Conservation (phyloP, 73 alveolate genomes). For the Urostyla sp. region DNA sequence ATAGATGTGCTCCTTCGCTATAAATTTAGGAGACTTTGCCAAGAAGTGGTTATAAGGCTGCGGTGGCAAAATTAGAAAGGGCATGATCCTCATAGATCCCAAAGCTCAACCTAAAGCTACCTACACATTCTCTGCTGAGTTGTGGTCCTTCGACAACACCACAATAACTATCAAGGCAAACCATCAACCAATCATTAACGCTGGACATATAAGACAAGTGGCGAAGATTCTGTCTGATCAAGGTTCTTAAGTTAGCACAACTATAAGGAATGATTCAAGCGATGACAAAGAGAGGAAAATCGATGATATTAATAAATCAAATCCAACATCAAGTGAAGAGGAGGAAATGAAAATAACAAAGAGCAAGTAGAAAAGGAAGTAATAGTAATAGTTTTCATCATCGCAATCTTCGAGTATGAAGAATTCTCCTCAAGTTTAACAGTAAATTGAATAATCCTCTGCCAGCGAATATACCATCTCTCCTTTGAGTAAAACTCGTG, state of each 20-base stretch:
- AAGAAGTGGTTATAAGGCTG: slow-evolving; percentile 75
- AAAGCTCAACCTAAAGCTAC: slow-evolving; percentile 88
- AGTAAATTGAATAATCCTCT: not conserved
- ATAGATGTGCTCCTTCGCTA: slow-evolving; percentile 84
- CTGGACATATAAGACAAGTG: slow-evolving; percentile 85
- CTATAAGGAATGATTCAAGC: not conserved
- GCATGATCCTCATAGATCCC: slow-evolving; percentile 88
- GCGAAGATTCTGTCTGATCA: slow-evolving; percentile 72
- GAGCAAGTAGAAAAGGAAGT: not conserved
- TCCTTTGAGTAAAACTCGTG: slow-evolving; percentile 41
- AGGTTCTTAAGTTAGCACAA: too few species aligned
- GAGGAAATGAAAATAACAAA: slow-evolving; percentile 27
- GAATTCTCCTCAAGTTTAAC: not conserved
- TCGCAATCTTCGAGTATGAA: not conserved
- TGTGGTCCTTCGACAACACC: slow-evolving; percentile 88
- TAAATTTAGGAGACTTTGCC: slow-evolving; percentile 56
- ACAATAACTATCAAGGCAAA: slow-evolving; percentile 72
- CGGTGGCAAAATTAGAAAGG: slow-evolving; percentile 87
- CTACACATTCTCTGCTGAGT: slow-evolving; percentile 85
- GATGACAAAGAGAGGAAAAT: slow-evolving; percentile 18
- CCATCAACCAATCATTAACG: slow-evolving; percentile 89
- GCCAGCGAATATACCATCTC: too few species aligned
- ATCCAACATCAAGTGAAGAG: slow-evolving; percentile 25
- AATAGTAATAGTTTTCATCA: not conserved
- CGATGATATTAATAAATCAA: slow-evolving; percentile 21